Evolutionary conservation across 129 eudicot genomes (phyloP), one percentile per base, ranked within the genome.

Genomic region (Centaurea solstitialis): DNA sequence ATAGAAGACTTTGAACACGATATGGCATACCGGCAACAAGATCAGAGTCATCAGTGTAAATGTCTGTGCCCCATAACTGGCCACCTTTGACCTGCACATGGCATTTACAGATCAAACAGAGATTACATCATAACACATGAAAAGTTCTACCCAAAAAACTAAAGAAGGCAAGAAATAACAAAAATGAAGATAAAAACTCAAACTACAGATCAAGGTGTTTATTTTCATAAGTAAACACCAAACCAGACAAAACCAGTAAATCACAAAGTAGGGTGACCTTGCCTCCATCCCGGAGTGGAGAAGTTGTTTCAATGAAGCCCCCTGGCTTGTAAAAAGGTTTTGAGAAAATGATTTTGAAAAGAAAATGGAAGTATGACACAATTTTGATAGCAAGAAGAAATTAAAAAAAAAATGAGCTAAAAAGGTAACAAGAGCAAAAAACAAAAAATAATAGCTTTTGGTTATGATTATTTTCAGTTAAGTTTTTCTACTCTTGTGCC

Each of bases 1-100:
- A 10, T 43, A 38, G 5, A 35, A 18, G 3, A 73, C 53, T 28
- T 71, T 21, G 38, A 18, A 40, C 43, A 79, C 12, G 38, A 73
- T 20, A 72, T 59, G 40, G 80, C 77, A 73, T 75, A 96, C 99
- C 98, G 20, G 99, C 99, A 86, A 96, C 99, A 86, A 96, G 97
- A 87, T 96, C 99, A 21, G 99, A 96, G 86, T 96, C 99, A 87
- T 91, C 90, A 37, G 99, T 96, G 85, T 96, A 96, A 82, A 96
- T 78, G 84, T 96, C 99, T 40, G 99, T 96, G 21, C 99, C 99
- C 99, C 99, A 96, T 45, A 96, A 92, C 87, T 93, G 99, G 67
- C 98, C 95, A 84, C 98, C 93, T 76, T 93, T 88, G 37, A 96
- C 99, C 99, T 96, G 97, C 82, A 89, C 68, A 80, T n/a, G 57